A percentile compares a stretch with the other conserved stretches of the same genome.
phyloP scores from a whole-genome alignment of 768 basidiomycete genomes.

The Psilocybe sp. region DNA sequence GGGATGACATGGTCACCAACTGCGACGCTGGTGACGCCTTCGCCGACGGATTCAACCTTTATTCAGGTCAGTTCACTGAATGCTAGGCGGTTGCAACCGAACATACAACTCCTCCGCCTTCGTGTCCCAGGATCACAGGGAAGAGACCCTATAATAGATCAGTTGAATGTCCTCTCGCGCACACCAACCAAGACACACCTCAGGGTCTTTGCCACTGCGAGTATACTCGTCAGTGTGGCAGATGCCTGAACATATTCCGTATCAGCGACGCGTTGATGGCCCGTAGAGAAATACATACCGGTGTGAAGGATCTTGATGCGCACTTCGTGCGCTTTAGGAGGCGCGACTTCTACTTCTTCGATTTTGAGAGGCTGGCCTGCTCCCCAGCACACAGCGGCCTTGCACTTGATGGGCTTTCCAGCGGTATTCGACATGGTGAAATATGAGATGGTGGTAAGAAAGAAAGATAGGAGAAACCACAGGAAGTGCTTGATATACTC shows the following conservation, averaged over 20 bases:
- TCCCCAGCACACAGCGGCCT: conserved; percentile 95
- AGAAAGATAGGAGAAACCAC: conserved; percentile 9
- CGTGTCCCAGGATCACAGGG: conserved; percentile 92
- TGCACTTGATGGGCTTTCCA: conserved; percentile 82
- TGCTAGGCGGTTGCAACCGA: background rate
- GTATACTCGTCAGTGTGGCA: conserved; percentile 99
- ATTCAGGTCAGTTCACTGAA: conserved; percentile 9
- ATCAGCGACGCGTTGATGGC: background rate
- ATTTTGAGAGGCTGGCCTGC: conserved; percentile 83
- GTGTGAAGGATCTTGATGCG: conserved; percentile 91
- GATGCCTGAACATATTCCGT: conserved; percentile 50
- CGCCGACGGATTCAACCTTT: conserved; percentile 95
- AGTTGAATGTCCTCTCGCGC: background rate
- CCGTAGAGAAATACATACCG: conserved; percentile 42
- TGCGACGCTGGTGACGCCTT: conserved; percentile 77
- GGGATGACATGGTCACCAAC: conserved; percentile 98
- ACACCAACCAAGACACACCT: conserved; percentile 47
- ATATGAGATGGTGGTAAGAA: conserved; percentile 14
- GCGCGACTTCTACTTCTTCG: conserved; percentile 92
- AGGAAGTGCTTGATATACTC: conserved; percentile 9
- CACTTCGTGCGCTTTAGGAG: conserved; percentile 88
- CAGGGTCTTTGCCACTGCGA: conserved; percentile 92
- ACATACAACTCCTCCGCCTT: conserved; percentile 87
- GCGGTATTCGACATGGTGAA: conserved; percentile 65
- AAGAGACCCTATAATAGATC: conserved; percentile 62